A percentile compares a stretch with the other conserved stretches of the same genome.
Evolutionary conservation across 1,284 basidiomycete species (phyloP).

Genomic region (Boletus nobilissimus): DNA sequence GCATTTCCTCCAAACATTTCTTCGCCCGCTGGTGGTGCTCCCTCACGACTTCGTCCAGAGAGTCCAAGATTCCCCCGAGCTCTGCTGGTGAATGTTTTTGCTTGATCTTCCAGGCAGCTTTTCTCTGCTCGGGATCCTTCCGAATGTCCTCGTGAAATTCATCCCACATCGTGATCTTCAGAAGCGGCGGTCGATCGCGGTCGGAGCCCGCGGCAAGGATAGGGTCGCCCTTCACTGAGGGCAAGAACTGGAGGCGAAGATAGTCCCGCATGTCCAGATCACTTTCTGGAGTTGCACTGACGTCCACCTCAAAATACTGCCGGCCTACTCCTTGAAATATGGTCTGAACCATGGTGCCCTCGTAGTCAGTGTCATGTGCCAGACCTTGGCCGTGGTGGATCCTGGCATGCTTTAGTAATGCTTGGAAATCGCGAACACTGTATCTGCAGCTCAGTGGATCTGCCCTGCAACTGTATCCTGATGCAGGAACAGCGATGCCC

Average conservation of each 20-base stretch:
- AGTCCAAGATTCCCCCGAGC: background rate
- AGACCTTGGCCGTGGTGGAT: background rate
- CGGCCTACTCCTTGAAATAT: slow-evolving; percentile 9
- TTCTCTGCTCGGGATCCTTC: slow-evolving; percentile 8
- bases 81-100: background rate
- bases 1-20: background rate
- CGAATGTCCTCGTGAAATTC: slow-evolving; percentile 2
- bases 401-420: slow-evolving; percentile 6
- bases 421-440: slow-evolving; percentile 13
- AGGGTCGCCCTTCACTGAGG: background rate
- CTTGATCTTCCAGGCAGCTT: slow-evolving; percentile 1
- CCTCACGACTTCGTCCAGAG: slow-evolving; percentile 1
- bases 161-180: slow-evolving; percentile 25
- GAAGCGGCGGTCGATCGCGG: slow-evolving; percentile 3
- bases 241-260: slow-evolving; percentile 13
- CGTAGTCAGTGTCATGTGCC: background rate
- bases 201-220: background rate
- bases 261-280: slow-evolving; percentile 10
- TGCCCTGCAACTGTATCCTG: slow-evolving; percentile 21
- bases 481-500: slow-evolving; percentile 2
- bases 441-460: slow-evolving; percentile 17
- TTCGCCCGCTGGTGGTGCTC: background rate
- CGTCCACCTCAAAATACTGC: slow-evolving; percentile 23
- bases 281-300: background rate
- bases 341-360: slow-evolving; percentile 11